phyloP scores from a whole-genome alignment of 2,329 filamentous ascomycete species.

The Fusarium haematococcum region DNA sequence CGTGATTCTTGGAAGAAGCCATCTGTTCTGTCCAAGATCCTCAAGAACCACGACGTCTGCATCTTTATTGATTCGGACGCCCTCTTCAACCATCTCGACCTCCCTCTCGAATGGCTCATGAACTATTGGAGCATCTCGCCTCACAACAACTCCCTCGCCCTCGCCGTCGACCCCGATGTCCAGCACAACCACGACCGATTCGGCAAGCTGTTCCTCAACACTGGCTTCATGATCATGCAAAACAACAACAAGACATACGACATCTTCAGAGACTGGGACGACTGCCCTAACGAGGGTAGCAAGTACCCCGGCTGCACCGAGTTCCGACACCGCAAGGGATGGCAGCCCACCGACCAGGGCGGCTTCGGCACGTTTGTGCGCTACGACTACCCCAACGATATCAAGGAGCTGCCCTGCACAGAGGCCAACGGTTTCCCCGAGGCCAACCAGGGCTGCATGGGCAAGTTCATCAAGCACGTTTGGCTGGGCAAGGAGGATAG shows the following conservation, averaged over 20 bases:
- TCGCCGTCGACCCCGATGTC: slow-evolving; percentile 54
- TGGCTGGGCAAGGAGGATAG: slow-evolving; percentile 56
- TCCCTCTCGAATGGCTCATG: slow-evolving; percentile 60
- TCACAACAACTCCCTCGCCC: slow-evolving; percentile 54
- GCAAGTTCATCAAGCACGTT: slow-evolving; percentile 57
- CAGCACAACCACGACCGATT: slow-evolving; percentile 55
- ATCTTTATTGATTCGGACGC: slow-evolving; percentile 60
- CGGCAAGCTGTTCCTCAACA: slow-evolving; percentile 60
- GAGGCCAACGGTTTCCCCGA: slow-evolving; percentile 59
- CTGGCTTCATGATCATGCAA: slow-evolving; percentile 66
- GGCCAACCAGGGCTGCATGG: slow-evolving; percentile 52
- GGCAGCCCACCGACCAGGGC: slow-evolving; percentile 56
- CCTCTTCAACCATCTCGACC: slow-evolving; percentile 56
- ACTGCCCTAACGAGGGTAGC: slow-evolving; percentile 54
- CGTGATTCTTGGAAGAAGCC: slow-evolving; percentile 61
- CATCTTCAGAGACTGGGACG: slow-evolving; percentile 62
- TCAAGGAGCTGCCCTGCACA: slow-evolving; percentile 55
- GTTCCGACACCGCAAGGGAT: slow-evolving; percentile 48
- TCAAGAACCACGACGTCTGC: slow-evolving; percentile 57
- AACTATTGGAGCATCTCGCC: slow-evolving; percentile 59
- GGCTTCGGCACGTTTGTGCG: slow-evolving; percentile 58
- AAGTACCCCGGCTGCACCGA: slow-evolving; percentile 54
- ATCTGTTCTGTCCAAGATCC: slow-evolving; percentile 55
- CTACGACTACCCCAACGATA: slow-evolving; percentile 56
- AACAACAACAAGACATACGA: slow-evolving; percentile 61